Evolutionary conservation across 106 monocot species (phyloP).

Genomic region (Allium sativum): DNA sequence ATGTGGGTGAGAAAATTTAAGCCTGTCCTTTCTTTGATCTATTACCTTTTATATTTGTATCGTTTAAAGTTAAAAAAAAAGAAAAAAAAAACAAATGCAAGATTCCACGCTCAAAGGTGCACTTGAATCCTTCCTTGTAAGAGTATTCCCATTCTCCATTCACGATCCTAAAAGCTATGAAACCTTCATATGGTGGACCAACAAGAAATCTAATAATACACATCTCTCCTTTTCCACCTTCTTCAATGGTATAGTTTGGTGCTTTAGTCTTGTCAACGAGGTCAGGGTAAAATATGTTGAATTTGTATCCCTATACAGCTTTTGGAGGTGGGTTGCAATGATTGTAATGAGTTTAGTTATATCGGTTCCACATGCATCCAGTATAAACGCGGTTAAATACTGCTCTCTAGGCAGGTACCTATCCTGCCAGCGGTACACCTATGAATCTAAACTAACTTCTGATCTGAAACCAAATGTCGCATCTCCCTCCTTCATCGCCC

Average conservation of each 20-base stretch:
- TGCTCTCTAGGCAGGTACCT: constrained; percentile 94
- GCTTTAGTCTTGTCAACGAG: constrained; percentile 88
- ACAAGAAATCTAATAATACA: constrained; percentile 92
- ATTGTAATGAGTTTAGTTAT: constrained; percentile 95
- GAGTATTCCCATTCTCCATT: constrained; percentile 99
- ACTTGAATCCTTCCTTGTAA: constrained; percentile 92
- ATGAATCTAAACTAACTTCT: constrained; percentile 90
- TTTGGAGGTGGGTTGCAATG: constrained; percentile 96
- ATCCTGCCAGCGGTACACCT: constrained; percentile 99
- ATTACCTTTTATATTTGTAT: constrained; percentile 63
- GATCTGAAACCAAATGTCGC: constrained; percentile 82
- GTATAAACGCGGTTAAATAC: constrained; percentile 95
- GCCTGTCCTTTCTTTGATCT: too few relatives aligned
- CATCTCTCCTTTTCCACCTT: constrained; percentile 82
- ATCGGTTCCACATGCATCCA: constrained; percentile 96
- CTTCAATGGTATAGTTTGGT: constrained; percentile 70
- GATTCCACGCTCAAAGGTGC: constrained; percentile 90
- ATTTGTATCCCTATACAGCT: constrained; percentile 94
- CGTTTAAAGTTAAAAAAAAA: constrained; percentile 98
- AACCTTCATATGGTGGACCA: constrained; percentile 92
- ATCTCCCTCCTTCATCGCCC: constrained; percentile 96
- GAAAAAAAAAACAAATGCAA: constrained; percentile 86
- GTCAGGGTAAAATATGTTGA: constrained; percentile 95
- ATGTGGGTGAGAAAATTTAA: too few relatives aligned
- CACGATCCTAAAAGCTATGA: constrained; percentile 85